These are phyloP conservation scores for Scortechinia acanthostroma DNA, from an alignment of 2,329 filamentous ascomycete species.

Conservation along the genomic window DNA sequence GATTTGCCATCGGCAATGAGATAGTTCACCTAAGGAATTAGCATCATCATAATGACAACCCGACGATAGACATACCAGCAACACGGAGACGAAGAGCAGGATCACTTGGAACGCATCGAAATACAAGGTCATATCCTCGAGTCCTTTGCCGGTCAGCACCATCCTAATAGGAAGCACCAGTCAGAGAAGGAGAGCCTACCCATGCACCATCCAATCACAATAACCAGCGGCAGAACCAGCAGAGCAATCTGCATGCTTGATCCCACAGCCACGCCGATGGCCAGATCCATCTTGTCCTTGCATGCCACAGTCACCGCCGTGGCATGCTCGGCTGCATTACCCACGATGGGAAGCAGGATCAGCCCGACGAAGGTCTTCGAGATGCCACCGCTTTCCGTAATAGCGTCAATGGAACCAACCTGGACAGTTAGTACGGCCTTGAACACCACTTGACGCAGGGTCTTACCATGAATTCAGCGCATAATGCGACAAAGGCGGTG, in stretches of 20 bases:
- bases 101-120: constrained; percentile 88
- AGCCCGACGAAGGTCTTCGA: constrained; percentile 73
- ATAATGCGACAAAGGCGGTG: constrained; percentile 74
- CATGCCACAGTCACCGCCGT: constrained; percentile 73
- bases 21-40: constrained; percentile 48
- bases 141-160: too few species aligned
- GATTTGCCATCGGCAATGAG: constrained; percentile 76
- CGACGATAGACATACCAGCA: constrained; percentile 49
- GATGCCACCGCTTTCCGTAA: constrained; percentile 51
- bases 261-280: constrained; percentile 74
- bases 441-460: too few species aligned
- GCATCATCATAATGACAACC: background rate
- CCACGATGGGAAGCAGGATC: constrained; percentile 76
- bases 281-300: constrained; percentile 81
- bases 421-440: too few species aligned
- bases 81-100: constrained; percentile 73
- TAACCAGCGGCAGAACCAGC: constrained; percentile 70
- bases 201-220: constrained; percentile 75
- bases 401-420: constrained; percentile 65
- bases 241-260: constrained; percentile 76
- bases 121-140: constrained; percentile 73
- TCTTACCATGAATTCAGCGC: constrained; percentile 60
- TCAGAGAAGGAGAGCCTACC: too few species aligned
- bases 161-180: too few species aligned
- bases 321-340: constrained; percentile 76